Percentiles rank a stretch among this genome's conserved stretches.
Evolutionary conservation across 164 flowering plant genomes (phyloP).

Genomic region (Paratinospora sagittata): DNA sequence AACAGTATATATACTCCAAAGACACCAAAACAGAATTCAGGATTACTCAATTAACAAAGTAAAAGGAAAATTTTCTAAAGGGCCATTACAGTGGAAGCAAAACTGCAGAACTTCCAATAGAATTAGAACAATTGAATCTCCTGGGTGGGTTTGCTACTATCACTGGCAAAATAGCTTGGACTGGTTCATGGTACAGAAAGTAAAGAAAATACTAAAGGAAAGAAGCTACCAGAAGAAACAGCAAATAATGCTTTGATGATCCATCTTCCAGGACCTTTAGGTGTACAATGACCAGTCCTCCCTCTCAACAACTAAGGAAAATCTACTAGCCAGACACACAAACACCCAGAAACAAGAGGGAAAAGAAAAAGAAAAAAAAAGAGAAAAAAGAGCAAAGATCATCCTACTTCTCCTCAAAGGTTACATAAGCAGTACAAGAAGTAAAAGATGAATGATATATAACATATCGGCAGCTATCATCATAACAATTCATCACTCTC

Average conservation of each 20-base stretch:
- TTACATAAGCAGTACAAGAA: not conserved
- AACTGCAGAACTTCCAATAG: not conserved
- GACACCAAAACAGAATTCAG: too few relatives aligned
- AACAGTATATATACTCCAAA: too few relatives aligned
- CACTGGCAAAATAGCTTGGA: not conserved
- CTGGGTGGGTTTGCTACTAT: too few relatives aligned
- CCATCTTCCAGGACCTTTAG: slow-evolving; percentile 2
- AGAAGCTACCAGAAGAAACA: not conserved
- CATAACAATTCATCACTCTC: not conserved
- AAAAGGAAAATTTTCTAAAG: too few relatives aligned
- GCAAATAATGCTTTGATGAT: not conserved
- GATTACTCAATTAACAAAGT: too few relatives aligned
- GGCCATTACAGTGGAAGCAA: not conserved
- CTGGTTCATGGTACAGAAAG: not conserved
- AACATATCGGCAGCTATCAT: not conserved
- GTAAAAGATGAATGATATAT: not conserved
- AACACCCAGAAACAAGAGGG: not conserved
- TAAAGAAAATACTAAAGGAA: not conserved
- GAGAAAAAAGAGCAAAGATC: not conserved
- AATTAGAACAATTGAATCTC: not conserved
- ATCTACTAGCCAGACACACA: not conserved
- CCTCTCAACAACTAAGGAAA: not conserved
- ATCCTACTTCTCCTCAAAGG: not conserved
- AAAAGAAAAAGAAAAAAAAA: not conserved
- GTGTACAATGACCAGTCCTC: not conserved